Percentiles rank a stretch among this genome's conserved stretches.
These are phyloP conservation scores for Byssoonygena ceratinophila DNA, from an alignment of 2,329 filamentous ascomycete genomes.

Conservation along the genomic window DNA sequence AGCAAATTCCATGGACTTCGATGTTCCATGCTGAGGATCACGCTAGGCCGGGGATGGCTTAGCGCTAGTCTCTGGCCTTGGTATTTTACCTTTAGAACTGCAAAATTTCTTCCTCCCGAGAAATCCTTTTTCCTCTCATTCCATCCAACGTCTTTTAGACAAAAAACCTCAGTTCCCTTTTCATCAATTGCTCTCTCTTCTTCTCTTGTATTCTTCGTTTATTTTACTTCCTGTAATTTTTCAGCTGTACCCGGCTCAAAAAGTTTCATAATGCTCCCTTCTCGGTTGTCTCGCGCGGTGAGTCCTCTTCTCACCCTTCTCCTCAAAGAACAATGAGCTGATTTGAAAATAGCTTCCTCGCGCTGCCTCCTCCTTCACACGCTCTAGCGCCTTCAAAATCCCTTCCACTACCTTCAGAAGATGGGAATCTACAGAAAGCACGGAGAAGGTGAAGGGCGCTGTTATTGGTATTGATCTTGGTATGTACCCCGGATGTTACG, in stretches of 20 bases:
- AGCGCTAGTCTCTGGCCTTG: slow-evolving; percentile 4
- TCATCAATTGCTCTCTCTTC: slow-evolving; percentile 18
- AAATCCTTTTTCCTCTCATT: slow-evolving; percentile 22
- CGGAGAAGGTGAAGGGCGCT: slow-evolving; percentile 80
- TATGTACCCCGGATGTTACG: slow-evolving; percentile 35
- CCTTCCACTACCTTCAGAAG: slow-evolving; percentile 60
- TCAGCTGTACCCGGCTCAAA: slow-evolving; percentile 24
- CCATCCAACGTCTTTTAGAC: slow-evolving; percentile 16
- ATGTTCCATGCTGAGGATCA: neutral
- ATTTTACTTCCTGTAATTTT: slow-evolving; percentile 21
- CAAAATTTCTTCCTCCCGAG: slow-evolving; percentile 17
- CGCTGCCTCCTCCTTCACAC: slow-evolving; percentile 57
- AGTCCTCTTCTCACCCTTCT: slow-evolving; percentile 26
- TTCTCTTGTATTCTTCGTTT: slow-evolving; percentile 28
- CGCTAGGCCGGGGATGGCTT: slow-evolving; percentile 9
- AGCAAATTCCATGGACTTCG: slow-evolving; percentile 10
- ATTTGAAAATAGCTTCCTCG: slow-evolving; percentile 56
- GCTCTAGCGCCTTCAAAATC: slow-evolving; percentile 58
- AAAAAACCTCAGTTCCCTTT: slow-evolving; percentile 25
- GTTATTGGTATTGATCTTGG: slow-evolving; percentile 98
- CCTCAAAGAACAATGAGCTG: slow-evolving; percentile 3
- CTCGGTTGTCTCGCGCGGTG: slow-evolving; percentile 65
- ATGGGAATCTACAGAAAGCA: slow-evolving; percentile 42
- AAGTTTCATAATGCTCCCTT: slow-evolving; percentile 55
- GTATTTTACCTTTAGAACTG: slow-evolving; percentile 10